phyloP scores from a whole-genome alignment of 2,329 filamentous ascomycete genomes.

The Ophiosphaerella narmari region DNA sequence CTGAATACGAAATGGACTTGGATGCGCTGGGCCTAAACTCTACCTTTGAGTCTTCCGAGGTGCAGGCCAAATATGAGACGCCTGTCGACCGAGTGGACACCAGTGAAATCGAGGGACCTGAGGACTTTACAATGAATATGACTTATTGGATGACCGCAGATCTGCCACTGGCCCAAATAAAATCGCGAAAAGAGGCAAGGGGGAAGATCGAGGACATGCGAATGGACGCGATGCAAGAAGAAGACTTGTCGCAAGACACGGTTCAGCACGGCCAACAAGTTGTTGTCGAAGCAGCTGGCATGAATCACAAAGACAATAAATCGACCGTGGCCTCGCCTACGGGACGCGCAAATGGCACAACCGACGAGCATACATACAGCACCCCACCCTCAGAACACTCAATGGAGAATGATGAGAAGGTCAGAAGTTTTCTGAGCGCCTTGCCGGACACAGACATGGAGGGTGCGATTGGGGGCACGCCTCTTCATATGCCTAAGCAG shows the following conservation, averaged over 20 bases:
- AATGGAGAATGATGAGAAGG: slow-evolving; percentile 46
- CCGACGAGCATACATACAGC: slow-evolving; percentile 25
- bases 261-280: slow-evolving; percentile 26
- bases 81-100: slow-evolving; percentile 44
- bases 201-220: slow-evolving; percentile 17
- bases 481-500: slow-evolving; percentile 27
- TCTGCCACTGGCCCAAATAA: slow-evolving; percentile 34
- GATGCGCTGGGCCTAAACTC: slow-evolving; percentile 44
- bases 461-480: slow-evolving; percentile 30
- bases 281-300: slow-evolving; percentile 18
- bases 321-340: slow-evolving; percentile 23
- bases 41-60: slow-evolving; percentile 39
- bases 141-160: slow-evolving; percentile 49
- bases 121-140: slow-evolving; percentile 51
- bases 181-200: slow-evolving; percentile 39
- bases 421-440: slow-evolving; percentile 45
- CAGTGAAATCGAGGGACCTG: slow-evolving; percentile 48
- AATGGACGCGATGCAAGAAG: slow-evolving; percentile 22
- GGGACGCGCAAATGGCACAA: slow-evolving; percentile 28
- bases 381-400: slow-evolving; percentile 35
- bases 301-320: slow-evolving; percentile 2
- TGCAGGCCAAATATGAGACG: slow-evolving; percentile 32
- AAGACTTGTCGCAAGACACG: slow-evolving; percentile 14
- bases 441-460: slow-evolving; percentile 42
- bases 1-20: slow-evolving; percentile 47